Evolutionary conservation across 2,329 filamentous ascomycete genomes (phyloP), one percentile per base, ranked within the genome.

Genomic region (Zymoseptoria ardabiliae): DNA sequence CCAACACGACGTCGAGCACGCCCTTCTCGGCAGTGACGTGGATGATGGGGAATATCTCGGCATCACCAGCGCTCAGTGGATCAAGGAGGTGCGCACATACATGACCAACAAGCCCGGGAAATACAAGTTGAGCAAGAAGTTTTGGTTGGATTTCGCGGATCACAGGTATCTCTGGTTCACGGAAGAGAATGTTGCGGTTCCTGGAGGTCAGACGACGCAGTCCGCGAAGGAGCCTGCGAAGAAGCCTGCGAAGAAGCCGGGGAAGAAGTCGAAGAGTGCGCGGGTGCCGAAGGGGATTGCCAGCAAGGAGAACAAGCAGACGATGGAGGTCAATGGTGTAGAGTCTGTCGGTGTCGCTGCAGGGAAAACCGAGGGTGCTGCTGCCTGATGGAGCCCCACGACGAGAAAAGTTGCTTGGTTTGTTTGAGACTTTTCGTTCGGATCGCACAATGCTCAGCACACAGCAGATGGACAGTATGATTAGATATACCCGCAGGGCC

Each of bases 1-100:
- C 19, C 70, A 69, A 50, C 53, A 62, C 4, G 66, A 69, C n/a
- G 60, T 72, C 9, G 69, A 72, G 59, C 57, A 53, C 35, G 66
- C 65, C 53, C 65, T 69, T 50, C 60, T 69, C 4, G 68, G 69
- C n/a, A 51, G 48, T 1, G 63, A 68, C 45, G 49, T 62, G 7
- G 56, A 60, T 21, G 60, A 65, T 50, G 59, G 64, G 21, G 30
- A 57, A 19, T 10, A 50, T 22, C 45, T 49, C 30, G 61, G 61
- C 30, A 50, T 60, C 22, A 60, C 62, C 7, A 57, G 55, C 11
- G 55, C 58, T 28, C 41, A 57, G 56, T 64, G 62, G 60, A 57
- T 59, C 20, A 51, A 58, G 21, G 53, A 52, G 3, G 56, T 65
- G 17, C 53, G 50, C 13, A 11, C 35, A n/a, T 28, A 25, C 17